Evolutionary conservation across 2,329 filamentous ascomycete genomes (phyloP), one percentile per base, ranked within the genome.

Genomic region (Penicillium sp.): DNA sequence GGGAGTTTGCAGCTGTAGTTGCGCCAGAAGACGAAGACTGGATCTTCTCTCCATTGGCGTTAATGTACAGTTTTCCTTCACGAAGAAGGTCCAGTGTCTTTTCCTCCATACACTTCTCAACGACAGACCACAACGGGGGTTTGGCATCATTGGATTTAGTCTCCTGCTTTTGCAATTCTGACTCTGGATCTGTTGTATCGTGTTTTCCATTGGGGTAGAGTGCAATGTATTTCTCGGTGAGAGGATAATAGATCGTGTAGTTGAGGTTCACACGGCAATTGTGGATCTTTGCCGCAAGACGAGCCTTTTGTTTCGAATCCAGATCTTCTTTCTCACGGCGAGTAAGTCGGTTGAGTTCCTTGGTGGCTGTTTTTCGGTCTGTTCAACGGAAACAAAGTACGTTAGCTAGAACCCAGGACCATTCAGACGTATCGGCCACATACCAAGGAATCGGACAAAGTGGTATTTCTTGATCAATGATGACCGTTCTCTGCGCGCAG

Each of bases 381-480:
- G 45, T 34, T 47, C 5, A 15, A 46, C 18, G 21, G 27, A 13
- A 35, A 18, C 3, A 44, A 38, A 44, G 27, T 21, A 32, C 15
- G 40, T 64, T 56, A 65, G 56, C 47, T 40, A 35, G 13, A 31
- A 7, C 37, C 16, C 25, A 38, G 31, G 49, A 34, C 23, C 29
- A 38, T 37, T 49, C n/a, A 18, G 23, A 3, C 27, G 25, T 8
- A 32, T 39, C 31, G 13, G 34, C 10, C 21, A 59, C 66, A 38
- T 66, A 76, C 74, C 84, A 58, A 87, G 79, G 65, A 87, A 87
- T n/a, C 84, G 73, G n/a, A 86, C 79, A 72, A 85, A 86, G 66
- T 87, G 84, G 66, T 86, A 87, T 65, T 79, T 81, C 55, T 77
- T 76, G 56, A 86, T 85, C 74, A 85, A 80, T 56, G 81, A 79